Evolutionary conservation across 2,329 filamentous ascomycete species (phyloP).

Genomic region (Bisporella sp.): DNA sequence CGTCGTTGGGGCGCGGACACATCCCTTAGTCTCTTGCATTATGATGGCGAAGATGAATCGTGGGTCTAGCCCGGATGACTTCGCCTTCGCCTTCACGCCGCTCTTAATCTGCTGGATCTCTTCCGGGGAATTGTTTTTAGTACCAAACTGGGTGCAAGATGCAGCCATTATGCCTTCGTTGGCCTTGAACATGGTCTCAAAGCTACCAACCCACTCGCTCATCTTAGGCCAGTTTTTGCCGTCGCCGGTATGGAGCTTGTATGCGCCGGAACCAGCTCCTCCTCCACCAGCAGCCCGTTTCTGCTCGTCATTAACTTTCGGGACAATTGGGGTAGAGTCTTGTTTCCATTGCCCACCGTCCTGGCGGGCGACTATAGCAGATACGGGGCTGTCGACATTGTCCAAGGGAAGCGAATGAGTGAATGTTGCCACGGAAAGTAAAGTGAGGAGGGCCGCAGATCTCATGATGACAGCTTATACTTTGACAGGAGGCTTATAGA

Average conservation of each 20-base stretch:
- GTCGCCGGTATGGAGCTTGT: background rate
- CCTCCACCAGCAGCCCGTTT: background rate
- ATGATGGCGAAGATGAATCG: conserved; percentile 27
- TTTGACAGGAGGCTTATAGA: background rate
- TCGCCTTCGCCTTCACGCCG: conserved; percentile 1
- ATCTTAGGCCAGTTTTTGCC: conserved; percentile 1
- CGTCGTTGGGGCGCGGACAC: conserved; percentile 17
- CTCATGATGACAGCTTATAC: background rate
- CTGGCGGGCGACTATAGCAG: background rate
- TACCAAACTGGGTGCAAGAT: background rate
- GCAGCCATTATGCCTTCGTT: conserved; percentile 2
- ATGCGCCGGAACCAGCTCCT: background rate
- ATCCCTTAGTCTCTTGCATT: conserved; percentile 26
- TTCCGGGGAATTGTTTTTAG: conserved; percentile 1
- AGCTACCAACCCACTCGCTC: conserved; percentile 3
- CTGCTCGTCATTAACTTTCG: background rate
- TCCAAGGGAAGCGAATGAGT: background rate
- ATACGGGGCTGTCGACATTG: background rate
- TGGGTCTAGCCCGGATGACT: conserved; percentile 17
- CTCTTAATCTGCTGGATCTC: conserved; percentile 6
- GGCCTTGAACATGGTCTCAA: conserved; percentile 4
- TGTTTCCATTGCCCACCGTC: background rate
- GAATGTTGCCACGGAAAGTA: background rate
- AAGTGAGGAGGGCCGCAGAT: background rate
- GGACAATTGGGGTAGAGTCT: no score